Percentiles rank a stretch among this genome's conserved stretches.
phyloP scores from a whole-genome alignment of 1,284 basidiomycete species.

The Trametes pubescens region DNA sequence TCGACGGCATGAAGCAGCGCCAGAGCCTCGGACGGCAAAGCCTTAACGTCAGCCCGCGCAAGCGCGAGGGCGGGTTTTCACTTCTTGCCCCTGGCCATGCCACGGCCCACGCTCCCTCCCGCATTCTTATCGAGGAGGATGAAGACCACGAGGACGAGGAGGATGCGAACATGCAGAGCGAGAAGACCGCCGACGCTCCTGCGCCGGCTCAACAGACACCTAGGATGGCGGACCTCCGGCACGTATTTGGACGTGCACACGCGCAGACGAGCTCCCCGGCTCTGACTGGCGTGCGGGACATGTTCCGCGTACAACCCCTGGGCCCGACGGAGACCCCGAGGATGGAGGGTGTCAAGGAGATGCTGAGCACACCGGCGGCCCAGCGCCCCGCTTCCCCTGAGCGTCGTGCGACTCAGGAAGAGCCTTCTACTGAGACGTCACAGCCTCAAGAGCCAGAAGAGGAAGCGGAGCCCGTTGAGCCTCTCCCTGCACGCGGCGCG shows the following conservation, averaged over 20 bases:
- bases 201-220: slow-evolving; percentile 19
- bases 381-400: slow-evolving; percentile 26
- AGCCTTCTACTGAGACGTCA: background rate
- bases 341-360: slow-evolving; percentile 48
- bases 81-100: slow-evolving; percentile 40
- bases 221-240: slow-evolving; percentile 31
- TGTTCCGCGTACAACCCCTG: slow-evolving; percentile 40
- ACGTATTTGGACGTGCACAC: slow-evolving; percentile 25
- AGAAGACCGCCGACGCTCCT: slow-evolving; percentile 5
- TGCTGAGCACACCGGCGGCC: slow-evolving; percentile 44
- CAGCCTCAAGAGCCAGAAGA: slow-evolving; percentile 10
- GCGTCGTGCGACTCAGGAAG: background rate
- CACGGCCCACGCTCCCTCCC: slow-evolving; percentile 20
- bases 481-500: slow-evolving; percentile 17
- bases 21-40: slow-evolving; percentile 48
- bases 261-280: slow-evolving; percentile 42
- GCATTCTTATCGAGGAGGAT: slow-evolving; percentile 34
- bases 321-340: slow-evolving; percentile 41
- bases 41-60: slow-evolving; percentile 35
- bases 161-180: slow-evolving; percentile 25
- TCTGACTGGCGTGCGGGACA: slow-evolving; percentile 44
- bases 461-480: slow-evolving; percentile 22
- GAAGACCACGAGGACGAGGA: slow-evolving; percentile 25
- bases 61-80: slow-evolving; percentile 41
- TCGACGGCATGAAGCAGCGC: slow-evolving; percentile 65